Conservation (phyloP, 768 basidiomycete species). For the Leccinum arenicola region DNA sequence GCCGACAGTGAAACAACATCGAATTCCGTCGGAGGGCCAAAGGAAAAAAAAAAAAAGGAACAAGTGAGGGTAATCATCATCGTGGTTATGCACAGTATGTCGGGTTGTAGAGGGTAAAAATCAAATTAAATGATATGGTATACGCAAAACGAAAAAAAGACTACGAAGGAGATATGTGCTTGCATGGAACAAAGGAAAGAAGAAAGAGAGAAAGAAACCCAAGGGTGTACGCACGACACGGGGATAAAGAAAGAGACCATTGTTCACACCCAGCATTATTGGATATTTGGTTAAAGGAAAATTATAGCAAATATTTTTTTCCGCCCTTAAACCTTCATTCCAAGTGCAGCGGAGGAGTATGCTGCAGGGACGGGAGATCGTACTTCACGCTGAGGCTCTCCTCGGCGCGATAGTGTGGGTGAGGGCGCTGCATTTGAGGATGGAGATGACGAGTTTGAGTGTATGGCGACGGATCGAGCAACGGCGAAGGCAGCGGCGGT, state of each 20-base stretch:
- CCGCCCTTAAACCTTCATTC: conserved; percentile 42
- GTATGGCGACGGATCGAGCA: conserved; percentile 32
- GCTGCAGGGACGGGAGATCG: conserved; percentile 41
- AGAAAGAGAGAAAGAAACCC: background rate
- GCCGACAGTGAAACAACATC: background rate
- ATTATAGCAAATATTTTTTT: conserved; percentile 14
- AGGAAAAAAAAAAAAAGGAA: background rate
- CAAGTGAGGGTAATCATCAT: conserved; percentile 2
- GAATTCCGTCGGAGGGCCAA: background rate
- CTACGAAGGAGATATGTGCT: conserved; percentile 13
- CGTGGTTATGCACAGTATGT: conserved; percentile 24
- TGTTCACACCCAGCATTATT: conserved; percentile 28
- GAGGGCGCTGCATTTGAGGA: conserved; percentile 33
- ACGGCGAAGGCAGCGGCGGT: conserved; percentile 28
- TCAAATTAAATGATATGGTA: conserved; percentile 25
- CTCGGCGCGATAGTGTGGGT: conserved; percentile 36
- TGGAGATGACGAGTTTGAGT: conserved; percentile 31
- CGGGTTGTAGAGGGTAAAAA: conserved; percentile 7
- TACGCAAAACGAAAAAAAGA: conserved; percentile 8
- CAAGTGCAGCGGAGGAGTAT: conserved; percentile 47
- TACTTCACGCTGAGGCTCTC: conserved; percentile 40
- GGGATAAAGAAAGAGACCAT: conserved; percentile 13
- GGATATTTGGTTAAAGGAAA: conserved; percentile 23
- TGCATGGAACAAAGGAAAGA: conserved; percentile 5
- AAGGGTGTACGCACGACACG: conserved; percentile 4